These are phyloP conservation scores for Fraxinus pennsylvanica DNA, from an alignment of 257 asterid species.

Conservation along the genomic window DNA sequence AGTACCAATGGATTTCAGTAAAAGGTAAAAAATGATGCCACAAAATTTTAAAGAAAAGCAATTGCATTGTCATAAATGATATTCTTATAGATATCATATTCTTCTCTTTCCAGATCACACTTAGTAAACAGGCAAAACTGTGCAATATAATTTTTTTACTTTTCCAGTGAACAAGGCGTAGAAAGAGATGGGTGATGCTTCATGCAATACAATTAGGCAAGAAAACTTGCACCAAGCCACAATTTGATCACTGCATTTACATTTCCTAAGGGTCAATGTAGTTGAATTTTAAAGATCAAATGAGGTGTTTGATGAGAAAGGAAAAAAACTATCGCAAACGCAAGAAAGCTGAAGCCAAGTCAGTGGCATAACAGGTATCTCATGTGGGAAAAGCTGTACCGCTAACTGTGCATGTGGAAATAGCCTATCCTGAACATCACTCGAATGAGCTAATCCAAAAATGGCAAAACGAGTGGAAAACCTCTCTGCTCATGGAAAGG, in stretches of 20 bases:
- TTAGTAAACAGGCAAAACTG: background rate
- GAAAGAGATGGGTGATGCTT: background rate
- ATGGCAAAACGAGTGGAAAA: background rate
- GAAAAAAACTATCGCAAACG: background rate
- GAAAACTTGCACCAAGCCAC: background rate
- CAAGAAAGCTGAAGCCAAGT: background rate
- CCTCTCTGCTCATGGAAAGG: background rate
- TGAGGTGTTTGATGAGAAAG: background rate
- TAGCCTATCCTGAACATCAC: background rate
- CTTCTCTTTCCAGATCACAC: background rate
- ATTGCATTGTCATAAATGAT: background rate
- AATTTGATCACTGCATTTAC: background rate
- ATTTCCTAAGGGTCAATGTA: constrained; percentile 2
- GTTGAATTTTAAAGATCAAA: background rate
- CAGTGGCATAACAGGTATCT: background rate
- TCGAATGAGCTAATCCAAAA: background rate
- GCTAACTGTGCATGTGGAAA: background rate
- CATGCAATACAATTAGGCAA: background rate
- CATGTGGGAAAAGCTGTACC: constrained; percentile 1
- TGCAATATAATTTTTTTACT: background rate
- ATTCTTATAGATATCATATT: background rate
- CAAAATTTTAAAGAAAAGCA: too few species aligned
- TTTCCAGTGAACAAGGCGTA: background rate
- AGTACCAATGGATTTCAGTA: too few species aligned
- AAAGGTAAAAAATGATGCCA: background rate